A percentile compares a stretch with the other conserved stretches of the same genome.
Conservation (phyloP, 352 stramenopile species). For the Salisapilia sapeloensis region DNA sequence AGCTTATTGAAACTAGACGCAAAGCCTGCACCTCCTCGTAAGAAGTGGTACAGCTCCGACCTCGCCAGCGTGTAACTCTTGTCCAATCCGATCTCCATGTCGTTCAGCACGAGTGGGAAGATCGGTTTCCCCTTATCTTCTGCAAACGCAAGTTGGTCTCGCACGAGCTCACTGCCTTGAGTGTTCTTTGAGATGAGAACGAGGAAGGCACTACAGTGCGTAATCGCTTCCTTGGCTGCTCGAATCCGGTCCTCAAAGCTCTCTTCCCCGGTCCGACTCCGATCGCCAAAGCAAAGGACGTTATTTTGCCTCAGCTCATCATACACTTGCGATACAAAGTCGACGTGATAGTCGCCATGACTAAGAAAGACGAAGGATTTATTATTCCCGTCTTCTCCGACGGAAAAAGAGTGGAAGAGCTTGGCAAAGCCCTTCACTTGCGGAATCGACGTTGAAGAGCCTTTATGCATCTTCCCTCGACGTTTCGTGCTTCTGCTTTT, state of each 20-base stretch:
- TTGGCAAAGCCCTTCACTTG: constrained; percentile 22
- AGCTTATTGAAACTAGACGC: constrained; percentile 36
- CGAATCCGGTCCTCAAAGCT: constrained; percentile 63
- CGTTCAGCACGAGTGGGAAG: constrained; percentile 62
- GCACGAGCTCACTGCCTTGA: constrained; percentile 49
- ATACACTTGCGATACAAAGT: constrained; percentile 54
- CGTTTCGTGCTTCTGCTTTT: constrained; percentile 33
- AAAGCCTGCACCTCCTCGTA: constrained; percentile 53
- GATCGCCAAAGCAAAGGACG: constrained; percentile 48
- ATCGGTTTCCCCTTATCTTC: constrained; percentile 73
- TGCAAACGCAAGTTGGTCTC: constrained; percentile 65
- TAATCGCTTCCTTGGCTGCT: constrained; percentile 56
- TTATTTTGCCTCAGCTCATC: constrained; percentile 28
- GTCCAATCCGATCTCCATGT: constrained; percentile 52
- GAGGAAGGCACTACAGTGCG: constrained; percentile 59
- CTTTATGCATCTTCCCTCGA: constrained; percentile 4
- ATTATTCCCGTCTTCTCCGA: constrained; percentile 8
- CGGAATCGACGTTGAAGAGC: constrained; percentile 10
- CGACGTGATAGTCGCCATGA: constrained; percentile 50
- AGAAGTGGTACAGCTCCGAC: constrained; percentile 69
- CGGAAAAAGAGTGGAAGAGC: constrained; percentile 46
- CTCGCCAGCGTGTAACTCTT: constrained; percentile 69
- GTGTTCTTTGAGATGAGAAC: constrained; percentile 64
- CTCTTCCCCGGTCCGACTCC: constrained; percentile 25
- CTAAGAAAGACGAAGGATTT: constrained; percentile 62